Base-by-base conservation (phyloP, 148 eudicot genomes). In the Nepenthes gracilis region DNA sequence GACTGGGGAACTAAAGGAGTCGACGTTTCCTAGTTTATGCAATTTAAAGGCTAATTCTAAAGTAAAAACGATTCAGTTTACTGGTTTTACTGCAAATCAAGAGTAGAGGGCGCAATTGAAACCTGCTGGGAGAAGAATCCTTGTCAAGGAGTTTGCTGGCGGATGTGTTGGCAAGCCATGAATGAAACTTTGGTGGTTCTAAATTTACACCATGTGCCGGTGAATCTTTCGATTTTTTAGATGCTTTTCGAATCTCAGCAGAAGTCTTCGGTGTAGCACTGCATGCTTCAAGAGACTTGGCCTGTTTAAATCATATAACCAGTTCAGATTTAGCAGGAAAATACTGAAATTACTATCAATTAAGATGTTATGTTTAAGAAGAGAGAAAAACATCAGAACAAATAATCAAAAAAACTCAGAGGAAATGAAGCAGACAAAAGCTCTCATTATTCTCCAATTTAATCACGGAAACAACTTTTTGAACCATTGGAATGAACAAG, bases 261-360 rank as follows among this genome's bases (percentile, higher is more conserved):
- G 96, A 95, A 63, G 91, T 85, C 57, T 75, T 74, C n/a, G 72
- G 85, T 69, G 84, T 57, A 51, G 97, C 82, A 38, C 95, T 91
- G 71, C 91, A 82, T 58, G 86, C 88, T 79, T 90, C 81, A 35
- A 85, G 94, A 69, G 84, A 80, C 68, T 70, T 73, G 40, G 88
- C 91, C 98, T 88, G 79, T 64, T 67, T 56, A 54, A 8, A 36
- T 63, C 37, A 6, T 11, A 45, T 33, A 9, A 13, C 10, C 43
- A 48, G 4, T 36, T 47, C 33, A 8, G 33, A 47, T 2, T 12
- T 35, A 48, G 2, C 9, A 36, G 23, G 23, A 23, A 23, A 23
- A 23, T 23, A 23, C 23, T 23, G 23, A 23, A 23, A 23, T 23
- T 23, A 23, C 23, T 23, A 23, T 23, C 23, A 23, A 23, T 23